Conservation (phyloP, 2,329 filamentous ascomycete genomes). For the Penicillium sp. region DNA sequence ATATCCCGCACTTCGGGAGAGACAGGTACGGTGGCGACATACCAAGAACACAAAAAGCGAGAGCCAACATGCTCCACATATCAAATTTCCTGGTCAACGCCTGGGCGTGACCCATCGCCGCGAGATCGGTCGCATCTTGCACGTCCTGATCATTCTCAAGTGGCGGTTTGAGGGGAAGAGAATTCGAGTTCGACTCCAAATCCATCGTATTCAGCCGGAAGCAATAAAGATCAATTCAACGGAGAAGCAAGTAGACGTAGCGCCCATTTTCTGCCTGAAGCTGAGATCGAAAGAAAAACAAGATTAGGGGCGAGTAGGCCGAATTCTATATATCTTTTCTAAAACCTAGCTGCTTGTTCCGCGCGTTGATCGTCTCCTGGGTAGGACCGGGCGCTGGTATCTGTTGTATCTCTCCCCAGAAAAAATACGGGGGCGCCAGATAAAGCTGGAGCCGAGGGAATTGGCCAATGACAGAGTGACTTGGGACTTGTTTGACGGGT, state of each 20-base stretch:
- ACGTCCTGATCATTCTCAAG: conserved; percentile 34
- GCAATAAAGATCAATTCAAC: conserved; percentile 21
- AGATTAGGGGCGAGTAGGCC: background rate
- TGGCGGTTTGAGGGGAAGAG: conserved; percentile 27
- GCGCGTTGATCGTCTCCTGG: conserved; percentile 7
- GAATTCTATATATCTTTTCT: conserved; percentile 18
- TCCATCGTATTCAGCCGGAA: conserved; percentile 31
- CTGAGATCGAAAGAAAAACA: background rate
- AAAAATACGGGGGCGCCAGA: conserved; percentile 19
- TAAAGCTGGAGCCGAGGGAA: conserved; percentile 19
- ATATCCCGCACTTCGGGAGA: background rate
- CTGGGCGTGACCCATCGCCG: conserved; percentile 45
- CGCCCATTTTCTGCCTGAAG: conserved; percentile 29
- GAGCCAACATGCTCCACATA: conserved; percentile 57
- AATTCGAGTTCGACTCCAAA: conserved; percentile 28
- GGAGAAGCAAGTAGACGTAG: conserved; percentile 12
- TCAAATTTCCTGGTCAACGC: conserved; percentile 51
- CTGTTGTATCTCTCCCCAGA: conserved; percentile 8
- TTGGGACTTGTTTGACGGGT: conserved; percentile 3
- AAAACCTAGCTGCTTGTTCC: background rate
- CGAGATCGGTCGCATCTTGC: conserved; percentile 45
- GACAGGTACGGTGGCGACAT: background rate
- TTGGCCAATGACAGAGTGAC: conserved; percentile 15
- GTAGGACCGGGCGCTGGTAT: background rate
- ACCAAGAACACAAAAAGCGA: conserved; percentile 58